These are phyloP conservation scores for Penicillium riverlandense DNA, from an alignment of 495 filamentous ascomycete species.

Conservation along the genomic window DNA sequence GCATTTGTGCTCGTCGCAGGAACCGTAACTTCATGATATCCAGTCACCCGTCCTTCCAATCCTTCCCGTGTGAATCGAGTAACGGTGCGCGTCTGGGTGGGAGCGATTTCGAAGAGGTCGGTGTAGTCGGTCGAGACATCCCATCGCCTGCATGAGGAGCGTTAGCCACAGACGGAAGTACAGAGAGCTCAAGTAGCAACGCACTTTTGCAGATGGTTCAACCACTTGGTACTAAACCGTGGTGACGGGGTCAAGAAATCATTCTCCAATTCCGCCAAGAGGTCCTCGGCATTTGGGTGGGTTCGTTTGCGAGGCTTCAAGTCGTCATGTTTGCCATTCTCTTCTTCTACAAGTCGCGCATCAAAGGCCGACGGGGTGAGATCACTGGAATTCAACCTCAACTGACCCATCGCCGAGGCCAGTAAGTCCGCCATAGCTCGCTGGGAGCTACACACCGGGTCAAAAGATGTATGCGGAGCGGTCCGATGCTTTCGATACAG, in stretches of 20 bases:
- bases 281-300: slow-evolving; percentile 39
- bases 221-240: slow-evolving; percentile 71
- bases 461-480: background rate
- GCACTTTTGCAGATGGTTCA: slow-evolving; percentile 78
- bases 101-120: slow-evolving; percentile 76
- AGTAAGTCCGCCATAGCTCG: slow-evolving; percentile 19
- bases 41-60: slow-evolving; percentile 86
- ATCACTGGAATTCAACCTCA: slow-evolving; percentile 19
- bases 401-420: slow-evolving; percentile 19
- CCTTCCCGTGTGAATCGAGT: slow-evolving; percentile 89
- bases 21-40: slow-evolving; percentile 90
- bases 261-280: slow-evolving; percentile 63
- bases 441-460: background rate
- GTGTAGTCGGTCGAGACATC: slow-evolving; percentile 68
- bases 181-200: slow-evolving; percentile 2
- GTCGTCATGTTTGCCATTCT: slow-evolving; percentile 20
- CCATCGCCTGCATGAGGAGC: slow-evolving; percentile 55
- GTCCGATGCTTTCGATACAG: background rate
- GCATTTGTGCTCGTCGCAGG: slow-evolving; percentile 85
- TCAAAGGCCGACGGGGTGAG: slow-evolving; percentile 22
- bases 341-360: slow-evolving; percentile 26
- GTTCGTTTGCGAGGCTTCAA: slow-evolving; percentile 49
- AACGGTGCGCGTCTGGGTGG: slow-evolving; percentile 86
- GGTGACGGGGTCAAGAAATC: slow-evolving; percentile 74
- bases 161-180: slow-evolving; percentile 7